Evolutionary conservation across 345 rosid species (phyloP).

Genomic region (Salix brachista): DNA sequence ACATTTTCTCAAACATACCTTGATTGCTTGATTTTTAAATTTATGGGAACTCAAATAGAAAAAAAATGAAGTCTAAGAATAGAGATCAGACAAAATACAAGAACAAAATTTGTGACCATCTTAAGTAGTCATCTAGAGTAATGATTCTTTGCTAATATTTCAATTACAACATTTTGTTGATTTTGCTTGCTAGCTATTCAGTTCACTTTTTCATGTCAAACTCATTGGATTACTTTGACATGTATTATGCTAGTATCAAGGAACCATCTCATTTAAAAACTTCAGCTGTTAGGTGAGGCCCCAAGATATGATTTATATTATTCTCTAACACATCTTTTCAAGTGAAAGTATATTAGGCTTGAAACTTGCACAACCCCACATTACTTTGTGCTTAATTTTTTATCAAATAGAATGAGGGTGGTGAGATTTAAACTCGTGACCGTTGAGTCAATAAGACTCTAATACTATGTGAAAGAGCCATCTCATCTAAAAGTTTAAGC

Average conservation of each 20-base stretch:
- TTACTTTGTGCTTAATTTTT: too few relatives aligned
- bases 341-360: too few relatives aligned
- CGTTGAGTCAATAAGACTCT: too few relatives aligned
- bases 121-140: not conserved
- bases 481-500: too few relatives aligned
- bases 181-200: not conserved
- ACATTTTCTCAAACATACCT: not conserved
- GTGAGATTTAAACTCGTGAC: too few relatives aligned
- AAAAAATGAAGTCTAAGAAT: not conserved
- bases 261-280: too few relatives aligned
- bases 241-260: not conserved
- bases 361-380: too few relatives aligned
- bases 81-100: not conserved
- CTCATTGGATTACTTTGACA: not conserved
- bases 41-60: not conserved
- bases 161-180: not conserved
- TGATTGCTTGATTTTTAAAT: not conserved
- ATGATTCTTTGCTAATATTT: slow-evolving; percentile 4
- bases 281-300: too few relatives aligned
- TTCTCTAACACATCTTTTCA: too few relatives aligned
- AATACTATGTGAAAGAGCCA: too few relatives aligned
- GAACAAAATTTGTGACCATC: not conserved
- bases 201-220: not conserved
- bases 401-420: too few relatives aligned
- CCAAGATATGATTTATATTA: too few relatives aligned